A percentile compares a stretch with the other conserved stretches of the same genome.
These are phyloP conservation scores for Phalaenopsis hybrid DNA, from an alignment of 116 monocot species.

Conservation along the genomic window DNA sequence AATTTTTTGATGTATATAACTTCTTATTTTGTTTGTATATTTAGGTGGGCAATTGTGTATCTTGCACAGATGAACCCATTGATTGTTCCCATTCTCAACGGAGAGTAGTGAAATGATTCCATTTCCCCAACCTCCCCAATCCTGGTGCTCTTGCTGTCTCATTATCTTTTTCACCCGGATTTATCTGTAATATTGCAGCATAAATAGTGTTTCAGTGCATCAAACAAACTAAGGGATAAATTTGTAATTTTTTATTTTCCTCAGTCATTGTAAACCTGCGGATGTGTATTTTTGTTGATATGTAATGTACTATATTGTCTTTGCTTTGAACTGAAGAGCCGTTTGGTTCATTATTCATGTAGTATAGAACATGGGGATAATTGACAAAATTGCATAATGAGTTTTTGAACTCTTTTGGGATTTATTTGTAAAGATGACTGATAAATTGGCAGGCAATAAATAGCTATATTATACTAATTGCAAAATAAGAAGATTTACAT, in stretches of 20 bases:
- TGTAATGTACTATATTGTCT: neutral
- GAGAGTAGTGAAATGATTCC: conserved; percentile 6
- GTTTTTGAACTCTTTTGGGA: too few species aligned
- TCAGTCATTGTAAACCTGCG: neutral
- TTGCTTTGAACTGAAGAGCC: neutral
- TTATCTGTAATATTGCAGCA: neutral
- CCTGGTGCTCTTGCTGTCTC: neutral
- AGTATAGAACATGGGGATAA: neutral
- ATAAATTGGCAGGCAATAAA: too few species aligned
- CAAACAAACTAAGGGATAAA: neutral
- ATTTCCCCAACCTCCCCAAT: neutral
- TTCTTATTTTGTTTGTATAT: neutral
- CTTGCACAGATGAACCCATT: conserved; percentile 23
- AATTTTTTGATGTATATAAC: neutral
- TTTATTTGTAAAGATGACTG: too few species aligned
- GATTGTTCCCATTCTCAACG: conserved; percentile 22
- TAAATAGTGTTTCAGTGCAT: neutral
- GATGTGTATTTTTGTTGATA: neutral
- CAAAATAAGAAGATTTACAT: too few species aligned
- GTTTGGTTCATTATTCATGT: neutral
- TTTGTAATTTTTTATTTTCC: neutral
- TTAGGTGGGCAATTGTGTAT: conserved; percentile 25
- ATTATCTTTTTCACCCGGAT: neutral
- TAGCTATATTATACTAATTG: too few species aligned
- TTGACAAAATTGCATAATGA: too few species aligned